Percentiles rank a stretch among this genome's conserved stretches.
These are phyloP conservation scores for Candida bentonensis DNA, from an alignment of 805 yeast species.

Conservation along the genomic window DNA sequence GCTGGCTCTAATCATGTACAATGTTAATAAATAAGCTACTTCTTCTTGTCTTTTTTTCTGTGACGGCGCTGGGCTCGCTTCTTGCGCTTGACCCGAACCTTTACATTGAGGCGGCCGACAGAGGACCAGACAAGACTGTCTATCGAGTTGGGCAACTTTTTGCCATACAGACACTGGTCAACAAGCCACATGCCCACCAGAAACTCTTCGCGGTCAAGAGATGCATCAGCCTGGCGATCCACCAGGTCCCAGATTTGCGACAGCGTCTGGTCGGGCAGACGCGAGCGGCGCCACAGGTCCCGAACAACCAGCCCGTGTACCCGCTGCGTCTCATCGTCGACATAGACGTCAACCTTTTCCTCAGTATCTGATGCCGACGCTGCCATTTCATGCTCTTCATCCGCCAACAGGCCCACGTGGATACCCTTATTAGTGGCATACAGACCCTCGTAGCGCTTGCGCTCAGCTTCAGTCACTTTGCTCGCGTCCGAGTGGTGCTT, in stretches of 20 bases:
- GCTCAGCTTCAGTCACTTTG: slow-evolving; percentile 39
- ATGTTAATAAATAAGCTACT: no score
- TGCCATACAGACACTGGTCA: slow-evolving; percentile 89
- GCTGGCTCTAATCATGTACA: no score
- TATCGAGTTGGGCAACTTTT: slow-evolving; percentile 66
- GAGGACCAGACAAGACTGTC: slow-evolving; percentile 69
- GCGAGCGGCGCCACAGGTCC: slow-evolving; percentile 69
- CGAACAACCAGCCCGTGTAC: slow-evolving; percentile 55
- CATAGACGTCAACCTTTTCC: slow-evolving; percentile 3
- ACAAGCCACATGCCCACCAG: slow-evolving; percentile 97
- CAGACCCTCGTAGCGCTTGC: slow-evolving; percentile 82
- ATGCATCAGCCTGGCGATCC: slow-evolving; percentile 41
- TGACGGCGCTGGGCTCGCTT: slow-evolving; percentile 5
- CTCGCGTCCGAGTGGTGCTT: slow-evolving; percentile 56
- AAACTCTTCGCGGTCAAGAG: slow-evolving; percentile 66
- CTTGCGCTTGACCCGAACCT: slow-evolving; percentile 19
- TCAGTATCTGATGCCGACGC: not conserved
- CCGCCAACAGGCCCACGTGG: slow-evolving; percentile 12
- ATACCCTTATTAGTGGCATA: slow-evolving; percentile 81
- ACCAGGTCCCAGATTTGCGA: slow-evolving; percentile 60
- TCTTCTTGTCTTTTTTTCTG: slow-evolving; percentile 3
- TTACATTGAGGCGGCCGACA: slow-evolving; percentile 32
- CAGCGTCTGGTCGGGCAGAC: slow-evolving; percentile 48
- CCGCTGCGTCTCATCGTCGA: slow-evolving; percentile 22
- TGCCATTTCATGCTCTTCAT: slow-evolving; percentile 6